Evolutionary conservation across 768 basidiomycete genomes (phyloP).

Genomic region (Macrolepiota fuliginosa): DNA sequence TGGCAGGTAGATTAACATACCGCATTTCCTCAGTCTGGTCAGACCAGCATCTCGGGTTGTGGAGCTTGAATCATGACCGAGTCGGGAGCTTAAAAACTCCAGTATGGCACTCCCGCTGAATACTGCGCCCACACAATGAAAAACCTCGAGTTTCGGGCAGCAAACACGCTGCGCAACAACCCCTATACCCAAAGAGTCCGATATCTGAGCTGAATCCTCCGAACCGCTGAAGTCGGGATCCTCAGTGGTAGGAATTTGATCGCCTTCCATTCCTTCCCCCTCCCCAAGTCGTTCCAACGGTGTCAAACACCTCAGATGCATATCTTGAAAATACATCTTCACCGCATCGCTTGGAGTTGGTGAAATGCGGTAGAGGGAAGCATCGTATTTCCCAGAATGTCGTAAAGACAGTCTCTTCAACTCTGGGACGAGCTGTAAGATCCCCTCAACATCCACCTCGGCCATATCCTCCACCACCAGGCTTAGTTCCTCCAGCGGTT

Average conservation of each 20-base stretch:
- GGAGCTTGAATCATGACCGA: neutral
- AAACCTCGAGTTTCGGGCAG: constrained; percentile 4
- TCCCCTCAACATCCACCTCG: neutral
- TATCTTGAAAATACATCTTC: neutral
- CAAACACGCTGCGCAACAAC: neutral
- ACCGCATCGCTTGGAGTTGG: too few relatives aligned
- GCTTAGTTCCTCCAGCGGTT: neutral
- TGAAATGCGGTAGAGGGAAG: neutral
- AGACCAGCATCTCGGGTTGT: neutral
- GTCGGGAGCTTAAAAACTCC: neutral
- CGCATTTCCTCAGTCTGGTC: neutral
- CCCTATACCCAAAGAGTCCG: neutral
- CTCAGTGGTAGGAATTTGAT: neutral
- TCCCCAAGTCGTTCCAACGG: neutral
- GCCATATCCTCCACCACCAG: neutral
- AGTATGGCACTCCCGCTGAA: neutral
- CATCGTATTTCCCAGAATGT: neutral
- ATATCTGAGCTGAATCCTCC: neutral
- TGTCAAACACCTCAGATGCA: neutral
- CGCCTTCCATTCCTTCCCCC: neutral
- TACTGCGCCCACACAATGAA: neutral
- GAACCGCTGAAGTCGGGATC: neutral
- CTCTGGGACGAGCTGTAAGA: neutral
- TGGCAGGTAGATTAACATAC: neutral
- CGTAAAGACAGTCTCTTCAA: neutral